Evolutionary conservation across 768 basidiomycete genomes (phyloP), one percentile per base, ranked within the genome.

Genomic region (Fistulinella prunicolor): DNA sequence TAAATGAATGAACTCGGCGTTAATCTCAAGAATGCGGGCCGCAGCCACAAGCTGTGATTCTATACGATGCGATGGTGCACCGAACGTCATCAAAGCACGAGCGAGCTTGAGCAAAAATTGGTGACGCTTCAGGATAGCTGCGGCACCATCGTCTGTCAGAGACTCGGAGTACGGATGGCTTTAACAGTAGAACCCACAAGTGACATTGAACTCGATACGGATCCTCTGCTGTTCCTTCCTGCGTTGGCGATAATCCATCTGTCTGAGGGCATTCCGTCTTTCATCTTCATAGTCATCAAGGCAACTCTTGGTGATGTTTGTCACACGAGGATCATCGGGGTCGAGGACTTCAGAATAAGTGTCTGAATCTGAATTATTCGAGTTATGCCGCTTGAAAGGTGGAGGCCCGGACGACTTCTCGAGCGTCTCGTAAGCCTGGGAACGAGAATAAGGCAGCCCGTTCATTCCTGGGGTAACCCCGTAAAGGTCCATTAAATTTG

Each of bases 1-100:
- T 13, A 90, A 72, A 67, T 94, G 87, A 34, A 95, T 86, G 63
- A 94, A 94, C 63, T 94, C 90, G 38, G 91, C 90, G 64, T 91
- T 84, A 46, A 96, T 81, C 59, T 94, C 92, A 16, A 97, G 82
- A 44, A 94, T 92, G 14, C 84, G 79, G 0, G 94, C 90, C 8
- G 90, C 90, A 9, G 93, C 87, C 26, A 86, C 76, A 32, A 97
- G 81, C 64, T 96, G 94, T 3, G 91, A 86, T 68, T 95, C 93
- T 50, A 97, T 89, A 26, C 94, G 83, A 70, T 97, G 94, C 20
- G 90, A 92, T 0, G 93, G 92, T 16, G 93, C 90, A 5, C 93
- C 92, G 61, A 89, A 94, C 12, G 83, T 83, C 89, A 97, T 94
- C 34, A 96, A 74, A 16, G 89, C 83, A 51, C 85, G 80, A 14